These are phyloP conservation scores for Pugionium cornutum DNA, from an alignment of 345 rosid genomes.

Conservation along the genomic window DNA sequence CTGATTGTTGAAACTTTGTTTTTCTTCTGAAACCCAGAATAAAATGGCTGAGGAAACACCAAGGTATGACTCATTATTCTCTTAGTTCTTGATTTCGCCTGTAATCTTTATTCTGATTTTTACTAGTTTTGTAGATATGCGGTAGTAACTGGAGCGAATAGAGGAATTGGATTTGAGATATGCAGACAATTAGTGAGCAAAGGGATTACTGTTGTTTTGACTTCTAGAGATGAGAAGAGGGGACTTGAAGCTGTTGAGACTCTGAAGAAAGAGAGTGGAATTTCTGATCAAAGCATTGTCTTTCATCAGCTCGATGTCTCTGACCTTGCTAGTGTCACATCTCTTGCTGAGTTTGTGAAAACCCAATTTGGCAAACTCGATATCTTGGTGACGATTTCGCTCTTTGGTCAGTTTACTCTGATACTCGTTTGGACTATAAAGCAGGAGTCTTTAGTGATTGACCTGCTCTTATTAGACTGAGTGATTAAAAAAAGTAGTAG, in stretches of 20 bases:
- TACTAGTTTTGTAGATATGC: conserved; percentile 32
- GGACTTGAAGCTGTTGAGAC: conserved; percentile 52
- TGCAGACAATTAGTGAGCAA: conserved; percentile 41
- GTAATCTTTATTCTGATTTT: background rate
- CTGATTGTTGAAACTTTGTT: background rate
- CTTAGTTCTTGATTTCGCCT: conserved; percentile 12
- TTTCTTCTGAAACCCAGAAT: background rate
- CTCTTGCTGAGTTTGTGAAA: conserved; percentile 46
- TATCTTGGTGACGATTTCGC: conserved; percentile 45
- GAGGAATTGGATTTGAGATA: conserved; percentile 51
- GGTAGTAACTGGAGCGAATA: conserved; percentile 51
- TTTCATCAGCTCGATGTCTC: conserved; percentile 60
- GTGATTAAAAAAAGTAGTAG: background rate
- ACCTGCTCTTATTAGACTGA: background rate
- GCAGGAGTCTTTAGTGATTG: background rate
- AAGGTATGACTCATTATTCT: conserved; percentile 12
- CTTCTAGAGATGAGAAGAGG: conserved; percentile 46
- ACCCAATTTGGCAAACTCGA: conserved; percentile 51
- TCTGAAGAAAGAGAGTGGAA: conserved; percentile 35
- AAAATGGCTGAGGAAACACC: conserved; percentile 28
- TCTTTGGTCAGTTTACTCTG: background rate
- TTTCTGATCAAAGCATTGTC: conserved; percentile 37
- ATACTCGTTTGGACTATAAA: background rate
- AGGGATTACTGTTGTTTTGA: conserved; percentile 39
- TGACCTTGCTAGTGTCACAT: conserved; percentile 40